Evolutionary conservation across 805 yeast species (phyloP).

Genomic region (Saccharomyces eubayanus): DNA sequence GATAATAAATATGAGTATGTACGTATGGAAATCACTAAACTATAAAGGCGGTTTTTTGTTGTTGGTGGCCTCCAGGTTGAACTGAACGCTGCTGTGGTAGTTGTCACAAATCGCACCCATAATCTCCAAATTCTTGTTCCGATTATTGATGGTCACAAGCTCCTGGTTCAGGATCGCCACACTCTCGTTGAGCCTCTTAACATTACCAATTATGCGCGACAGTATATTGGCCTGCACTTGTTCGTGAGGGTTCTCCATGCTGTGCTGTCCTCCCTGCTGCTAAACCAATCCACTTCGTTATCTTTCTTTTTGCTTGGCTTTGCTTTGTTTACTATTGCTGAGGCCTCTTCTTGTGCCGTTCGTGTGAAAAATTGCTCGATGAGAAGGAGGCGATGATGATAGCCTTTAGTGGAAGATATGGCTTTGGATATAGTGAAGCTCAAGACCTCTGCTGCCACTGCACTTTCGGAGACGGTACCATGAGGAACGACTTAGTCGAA

Average conservation of each 20-base stretch:
- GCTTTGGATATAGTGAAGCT: neutral
- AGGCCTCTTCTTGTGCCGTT: neutral
- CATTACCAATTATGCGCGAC: constrained; percentile 66
- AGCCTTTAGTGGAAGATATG: neutral
- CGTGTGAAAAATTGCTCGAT: neutral
- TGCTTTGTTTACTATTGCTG: neutral
- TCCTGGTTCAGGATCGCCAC: constrained; percentile 55
- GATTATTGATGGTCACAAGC: constrained; percentile 51
- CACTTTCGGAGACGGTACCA: constrained; percentile 1
- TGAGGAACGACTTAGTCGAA: constrained; percentile 25
- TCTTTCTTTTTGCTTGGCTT: neutral
- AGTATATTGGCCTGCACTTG: constrained; percentile 69
- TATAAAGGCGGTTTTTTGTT: constrained; percentile 36
- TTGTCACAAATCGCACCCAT: constrained; percentile 74
- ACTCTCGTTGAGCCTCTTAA: constrained; percentile 69
- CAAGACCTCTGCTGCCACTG: neutral
- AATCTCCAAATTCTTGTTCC: constrained; percentile 61
- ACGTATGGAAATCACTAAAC: neutral
- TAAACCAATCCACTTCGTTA: neutral
- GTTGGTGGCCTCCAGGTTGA: constrained; percentile 58
- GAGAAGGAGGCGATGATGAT: neutral
- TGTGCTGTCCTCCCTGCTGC: neutral
- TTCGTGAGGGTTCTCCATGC: constrained; percentile 82
- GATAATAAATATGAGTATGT: neutral
- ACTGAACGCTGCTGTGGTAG: constrained; percentile 61